A percentile compares a stretch with the other conserved stretches of the same genome.
Conservation (phyloP, 2,329 filamentous ascomycete genomes). For the Scopulariopsis brevicaulis region DNA sequence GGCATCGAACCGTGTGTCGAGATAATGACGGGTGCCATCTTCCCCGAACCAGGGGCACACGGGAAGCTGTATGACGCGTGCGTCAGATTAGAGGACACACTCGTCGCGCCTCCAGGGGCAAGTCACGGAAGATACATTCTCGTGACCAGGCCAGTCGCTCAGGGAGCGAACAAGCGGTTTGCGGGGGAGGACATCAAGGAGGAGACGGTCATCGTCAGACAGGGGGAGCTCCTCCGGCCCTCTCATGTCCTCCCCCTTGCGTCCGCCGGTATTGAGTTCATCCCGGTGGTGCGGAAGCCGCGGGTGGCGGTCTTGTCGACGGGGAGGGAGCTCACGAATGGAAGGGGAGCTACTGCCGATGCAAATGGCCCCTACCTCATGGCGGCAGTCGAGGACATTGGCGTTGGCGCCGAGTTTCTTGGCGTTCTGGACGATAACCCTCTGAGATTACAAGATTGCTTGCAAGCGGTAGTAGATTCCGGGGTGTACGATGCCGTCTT, state of each 20-base stretch:
- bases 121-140: background rate
- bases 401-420: background rate
- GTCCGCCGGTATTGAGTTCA: background rate
- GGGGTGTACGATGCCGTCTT: background rate
- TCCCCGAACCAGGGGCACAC: background rate
- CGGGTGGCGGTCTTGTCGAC: background rate
- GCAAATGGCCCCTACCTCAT: background rate
- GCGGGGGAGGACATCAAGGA: background rate
- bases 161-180: background rate
- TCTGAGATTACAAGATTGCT: background rate
- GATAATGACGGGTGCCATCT: background rate
- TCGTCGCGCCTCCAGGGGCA: background rate
- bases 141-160: background rate
- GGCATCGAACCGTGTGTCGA: background rate
- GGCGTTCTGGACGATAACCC: background rate
- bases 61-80: background rate
- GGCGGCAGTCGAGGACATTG: background rate
- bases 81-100: background rate
- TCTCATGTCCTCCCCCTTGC: background rate
- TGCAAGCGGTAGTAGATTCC: background rate
- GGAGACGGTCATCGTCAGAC: background rate
- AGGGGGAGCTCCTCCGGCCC: background rate
- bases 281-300: background rate
- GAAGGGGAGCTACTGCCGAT: background rate
- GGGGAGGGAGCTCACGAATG: background rate